A percentile compares a stretch with the other conserved stretches of the same genome.
phyloP scores from a whole-genome alignment of 1,139 yeast species.

The Eremothecium coryli region DNA sequence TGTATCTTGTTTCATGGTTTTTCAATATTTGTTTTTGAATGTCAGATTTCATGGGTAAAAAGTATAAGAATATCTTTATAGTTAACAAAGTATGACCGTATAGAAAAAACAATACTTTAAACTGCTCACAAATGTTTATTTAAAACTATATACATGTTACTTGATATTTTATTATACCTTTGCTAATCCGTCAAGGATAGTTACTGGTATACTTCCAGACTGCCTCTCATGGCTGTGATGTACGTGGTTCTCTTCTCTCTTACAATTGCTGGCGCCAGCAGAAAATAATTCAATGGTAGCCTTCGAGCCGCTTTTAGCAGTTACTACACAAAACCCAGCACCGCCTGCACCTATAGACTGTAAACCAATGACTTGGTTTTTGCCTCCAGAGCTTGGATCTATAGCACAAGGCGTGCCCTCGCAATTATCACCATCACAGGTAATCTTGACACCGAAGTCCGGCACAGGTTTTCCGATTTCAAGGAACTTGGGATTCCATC shows the following conservation, averaged over 20 bases:
- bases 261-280: slow-evolving; percentile 15
- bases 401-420: slow-evolving; percentile 70
- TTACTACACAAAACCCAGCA: slow-evolving; percentile 73
- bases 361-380: slow-evolving; percentile 42
- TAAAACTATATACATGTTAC: no score
- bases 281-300: slow-evolving; percentile 69
- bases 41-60: no score
- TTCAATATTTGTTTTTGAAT: no score
- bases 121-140: no score
- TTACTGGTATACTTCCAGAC: no score
- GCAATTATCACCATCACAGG: slow-evolving; percentile 65
- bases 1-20: no score
- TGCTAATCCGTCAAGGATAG: no score
- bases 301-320: slow-evolving; percentile 53
- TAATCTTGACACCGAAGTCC: slow-evolving; percentile 59
- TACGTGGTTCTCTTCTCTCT: slow-evolving; percentile 12
- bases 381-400: slow-evolving; percentile 55
- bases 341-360: slow-evolving; percentile 47
- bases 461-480: slow-evolving; percentile 46
- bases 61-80: no score
- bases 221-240: no score
- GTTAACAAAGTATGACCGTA: no score
- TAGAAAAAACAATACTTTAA: no score
- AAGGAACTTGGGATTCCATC: slow-evolving; percentile 82
- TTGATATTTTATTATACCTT: no score